Conservation (phyloP, 2,329 filamentous ascomycete species). For the Boeremia lycopersici region DNA sequence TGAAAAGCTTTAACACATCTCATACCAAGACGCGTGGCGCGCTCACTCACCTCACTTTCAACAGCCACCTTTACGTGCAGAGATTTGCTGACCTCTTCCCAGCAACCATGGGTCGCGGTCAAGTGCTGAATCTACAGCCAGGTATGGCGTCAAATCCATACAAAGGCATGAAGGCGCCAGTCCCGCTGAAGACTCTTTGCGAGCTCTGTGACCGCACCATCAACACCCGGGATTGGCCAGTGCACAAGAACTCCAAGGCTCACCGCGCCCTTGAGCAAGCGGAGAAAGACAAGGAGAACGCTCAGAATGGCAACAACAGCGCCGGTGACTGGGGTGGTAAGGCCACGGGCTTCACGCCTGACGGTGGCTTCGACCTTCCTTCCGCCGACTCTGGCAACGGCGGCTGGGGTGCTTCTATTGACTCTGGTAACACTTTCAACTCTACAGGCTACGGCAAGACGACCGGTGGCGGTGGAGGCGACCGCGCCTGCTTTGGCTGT, state of each 20-base stretch:
- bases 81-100: conserved; percentile 5
- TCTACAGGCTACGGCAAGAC: conserved; percentile 32
- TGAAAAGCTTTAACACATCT: background rate
- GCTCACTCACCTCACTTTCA: conserved; percentile 7
- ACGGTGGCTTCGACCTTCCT: conserved; percentile 9
- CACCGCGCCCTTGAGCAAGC: conserved; percentile 32
- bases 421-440: background rate
- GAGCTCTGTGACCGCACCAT: conserved; percentile 41
- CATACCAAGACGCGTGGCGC: background rate
- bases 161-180: conserved; percentile 24
- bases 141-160: conserved; percentile 34
- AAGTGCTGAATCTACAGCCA: background rate
- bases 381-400: conserved; percentile 52
- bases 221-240: conserved; percentile 38
- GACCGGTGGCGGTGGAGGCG: conserved; percentile 20
- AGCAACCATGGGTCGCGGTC: conserved; percentile 2
- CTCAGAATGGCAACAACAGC: conserved; percentile 10
- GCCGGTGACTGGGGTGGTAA: conserved; percentile 13
- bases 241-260: conserved; percentile 42
- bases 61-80: background rate
- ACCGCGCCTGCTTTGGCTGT: conserved; percentile 33
- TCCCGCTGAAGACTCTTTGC: conserved; percentile 30
- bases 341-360: conserved; percentile 8
- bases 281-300: conserved; percentile 29
- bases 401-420: conserved; percentile 22